A percentile compares a stretch with the other conserved stretches of the same genome.
These are phyloP conservation scores for Ophiosphaerella narmari DNA, from an alignment of 2,329 filamentous ascomycete species.

Conservation along the genomic window DNA sequence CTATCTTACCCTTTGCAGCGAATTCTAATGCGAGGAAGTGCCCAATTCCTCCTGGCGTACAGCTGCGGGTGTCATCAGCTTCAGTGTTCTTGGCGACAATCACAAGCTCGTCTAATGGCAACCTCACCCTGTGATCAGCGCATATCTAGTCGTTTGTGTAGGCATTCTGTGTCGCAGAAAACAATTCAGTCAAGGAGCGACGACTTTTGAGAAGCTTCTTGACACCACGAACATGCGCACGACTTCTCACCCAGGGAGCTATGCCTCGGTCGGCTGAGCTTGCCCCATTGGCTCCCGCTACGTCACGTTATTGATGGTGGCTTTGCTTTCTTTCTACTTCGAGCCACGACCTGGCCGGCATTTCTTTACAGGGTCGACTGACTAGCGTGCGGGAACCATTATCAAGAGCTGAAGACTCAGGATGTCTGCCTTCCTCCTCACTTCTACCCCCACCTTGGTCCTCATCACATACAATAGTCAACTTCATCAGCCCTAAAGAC, in stretches of 20 bases:
- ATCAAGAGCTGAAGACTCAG: too few species aligned
- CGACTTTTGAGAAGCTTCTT: neutral
- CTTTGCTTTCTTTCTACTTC: neutral
- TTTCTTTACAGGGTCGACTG: neutral
- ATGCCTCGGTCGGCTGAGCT: neutral
- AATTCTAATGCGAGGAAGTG: conserved; percentile 64
- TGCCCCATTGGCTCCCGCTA: neutral
- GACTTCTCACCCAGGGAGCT: too few species aligned
- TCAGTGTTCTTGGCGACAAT: neutral
- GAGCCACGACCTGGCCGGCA: neutral
- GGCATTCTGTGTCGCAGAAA: neutral
- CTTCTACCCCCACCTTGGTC: too few species aligned
- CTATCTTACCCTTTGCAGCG: conserved; percentile 47
- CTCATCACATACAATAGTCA: too few species aligned
- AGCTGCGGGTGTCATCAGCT: conserved; percentile 41
- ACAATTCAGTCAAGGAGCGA: neutral
- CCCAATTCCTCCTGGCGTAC: conserved; percentile 62
- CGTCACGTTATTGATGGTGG: neutral
- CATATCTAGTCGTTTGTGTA: conserved; percentile 29
- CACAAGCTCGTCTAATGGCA: neutral
- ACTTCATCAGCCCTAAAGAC: neutral
- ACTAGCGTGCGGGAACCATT: too few species aligned
- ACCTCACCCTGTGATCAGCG: conserved; percentile 45
- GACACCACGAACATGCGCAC: too few species aligned
- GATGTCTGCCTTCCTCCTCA: too few species aligned